Base-by-base conservation (phyloP, 2,329 filamentous ascomycete species). In the Beauveria sp. region DNA sequence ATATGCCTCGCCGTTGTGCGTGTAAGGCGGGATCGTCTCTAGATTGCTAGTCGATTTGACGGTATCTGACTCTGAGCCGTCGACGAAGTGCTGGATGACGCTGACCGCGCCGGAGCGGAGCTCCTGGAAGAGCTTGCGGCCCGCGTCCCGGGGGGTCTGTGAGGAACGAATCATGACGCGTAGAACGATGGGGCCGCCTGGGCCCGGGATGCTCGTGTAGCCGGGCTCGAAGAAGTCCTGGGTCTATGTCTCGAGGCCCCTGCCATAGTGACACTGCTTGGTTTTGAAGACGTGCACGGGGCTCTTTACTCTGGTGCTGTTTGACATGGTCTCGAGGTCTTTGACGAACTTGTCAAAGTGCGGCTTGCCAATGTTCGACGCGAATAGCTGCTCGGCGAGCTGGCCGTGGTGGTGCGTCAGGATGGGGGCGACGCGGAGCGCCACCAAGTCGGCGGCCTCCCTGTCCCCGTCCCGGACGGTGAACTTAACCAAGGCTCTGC, bases 391-490 rank as follows among this genome's bases (percentile, higher is more conserved):
- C 8, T 72, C 59, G 0, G 69, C 69, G 0, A 20, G 51, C 56
- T 77, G 71, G 1, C 69, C 66, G 50, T 76, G 74, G 46, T 76
- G 72, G 43, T 77, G 73, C 0, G 68, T 69, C 7, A 76, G 62
- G 0, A 76, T 67, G 0, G 75, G 74, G 1, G 74, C 74, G 20
- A 75, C 68, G 0, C 69, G 69, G 0, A 77, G 61, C 3, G 66
- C 65, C 3, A 76, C 73, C 0, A 57, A 64, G 26, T 73, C 72
- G 0, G 64, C 66, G 0, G 62, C 57, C 40, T 56, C 64, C 1
- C 58, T 49, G 2, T 62, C 51, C 9, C 66, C 67, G 24, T 70
- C 67, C 1, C 64, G 55, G 6, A 76, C 68, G 20, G 66, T 65
- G 49, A 76, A 75, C 20, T 65, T 64, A n/a, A 69, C 67, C 7